These are phyloP conservation scores for Aspergillus ruber DNA, from an alignment of 2,329 filamentous ascomycete genomes.

Conservation along the genomic window DNA sequence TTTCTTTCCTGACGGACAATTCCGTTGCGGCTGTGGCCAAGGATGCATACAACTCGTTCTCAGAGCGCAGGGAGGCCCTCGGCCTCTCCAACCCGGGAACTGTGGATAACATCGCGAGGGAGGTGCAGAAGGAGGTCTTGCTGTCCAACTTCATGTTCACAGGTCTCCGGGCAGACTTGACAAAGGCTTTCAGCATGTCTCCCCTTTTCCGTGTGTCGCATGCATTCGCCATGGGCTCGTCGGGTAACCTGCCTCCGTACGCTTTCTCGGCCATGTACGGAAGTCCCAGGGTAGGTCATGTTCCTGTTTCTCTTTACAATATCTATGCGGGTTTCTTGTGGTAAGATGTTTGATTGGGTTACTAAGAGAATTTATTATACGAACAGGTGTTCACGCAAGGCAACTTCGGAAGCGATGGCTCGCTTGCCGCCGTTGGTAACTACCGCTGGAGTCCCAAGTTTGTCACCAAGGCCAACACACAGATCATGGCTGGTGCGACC, in stretches of 20 bases:
- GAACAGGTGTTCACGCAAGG: conserved; percentile 86
- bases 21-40: conserved; percentile 62
- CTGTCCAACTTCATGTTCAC: conserved; percentile 96
- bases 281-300: conserved; percentile 69
- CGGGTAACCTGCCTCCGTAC: conserved; percentile 80
- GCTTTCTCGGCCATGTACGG: conserved; percentile 92
- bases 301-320: not conserved
- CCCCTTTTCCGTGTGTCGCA: conserved; percentile 97
- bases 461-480: conserved; percentile 80
- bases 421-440: conserved; percentile 84
- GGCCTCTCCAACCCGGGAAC: conserved; percentile 88
- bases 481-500: conserved; percentile 68
- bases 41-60: conserved; percentile 75
- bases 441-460: conserved; percentile 76
- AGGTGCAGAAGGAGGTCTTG: conserved; percentile 94
- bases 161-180: conserved; percentile 90
- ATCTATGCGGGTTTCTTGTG: not conserved
- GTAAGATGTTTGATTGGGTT: not conserved
- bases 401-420: conserved; percentile 87
- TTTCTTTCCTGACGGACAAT: conserved; percentile 67
- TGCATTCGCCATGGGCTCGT: conserved; percentile 85
- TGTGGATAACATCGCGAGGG: conserved; percentile 79
- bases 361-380: conserved; percentile 6
- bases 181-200: conserved; percentile 88
- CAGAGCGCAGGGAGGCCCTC: conserved; percentile 77